A percentile compares a stretch with the other conserved stretches of the same genome.
Evolutionary conservation across 441 rosid genomes (phyloP).

Genomic region (Hura crepitans): DNA sequence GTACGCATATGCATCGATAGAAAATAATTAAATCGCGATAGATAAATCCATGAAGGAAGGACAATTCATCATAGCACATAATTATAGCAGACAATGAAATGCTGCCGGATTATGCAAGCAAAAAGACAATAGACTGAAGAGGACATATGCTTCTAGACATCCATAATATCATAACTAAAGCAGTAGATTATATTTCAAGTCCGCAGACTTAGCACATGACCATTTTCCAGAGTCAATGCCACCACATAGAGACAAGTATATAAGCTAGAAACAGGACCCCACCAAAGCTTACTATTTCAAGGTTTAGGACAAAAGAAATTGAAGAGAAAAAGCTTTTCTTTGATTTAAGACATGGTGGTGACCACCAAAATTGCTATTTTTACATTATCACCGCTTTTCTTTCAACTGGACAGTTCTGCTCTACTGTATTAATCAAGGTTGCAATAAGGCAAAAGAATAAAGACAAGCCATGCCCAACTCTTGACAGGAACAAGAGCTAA

Average conservation of each 20-base stretch:
- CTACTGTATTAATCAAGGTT: conserved; percentile 1
- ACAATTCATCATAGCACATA: background rate
- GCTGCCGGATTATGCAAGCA: background rate
- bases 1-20: background rate
- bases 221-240: conserved; percentile 12
- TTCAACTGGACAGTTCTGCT: conserved; percentile 13
- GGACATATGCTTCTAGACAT: conserved; percentile 1
- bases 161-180: conserved; percentile 6
- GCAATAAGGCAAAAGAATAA: conserved; percentile 11
- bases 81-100: conserved; percentile 5
- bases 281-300: background rate
- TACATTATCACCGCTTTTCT: conserved; percentile 1
- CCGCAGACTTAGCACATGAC: conserved; percentile 10
- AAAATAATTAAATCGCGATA: background rate
- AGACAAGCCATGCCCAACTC: conserved; percentile 2
- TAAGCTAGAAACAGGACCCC: conserved; percentile 8
- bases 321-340: background rate
- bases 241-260: conserved; percentile 9
- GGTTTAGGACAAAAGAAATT: background rate
- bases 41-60: conserved; percentile 9
- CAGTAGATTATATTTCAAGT: background rate
- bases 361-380: conserved; percentile 9
- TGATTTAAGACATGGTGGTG: conserved; percentile 5
- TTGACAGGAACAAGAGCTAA: conserved; percentile 17
- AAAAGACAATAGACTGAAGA: conserved; percentile 8